These are phyloP conservation scores for Filobasidium wieringae DNA, from an alignment of 768 basidiomycete species.

Conservation along the genomic window DNA sequence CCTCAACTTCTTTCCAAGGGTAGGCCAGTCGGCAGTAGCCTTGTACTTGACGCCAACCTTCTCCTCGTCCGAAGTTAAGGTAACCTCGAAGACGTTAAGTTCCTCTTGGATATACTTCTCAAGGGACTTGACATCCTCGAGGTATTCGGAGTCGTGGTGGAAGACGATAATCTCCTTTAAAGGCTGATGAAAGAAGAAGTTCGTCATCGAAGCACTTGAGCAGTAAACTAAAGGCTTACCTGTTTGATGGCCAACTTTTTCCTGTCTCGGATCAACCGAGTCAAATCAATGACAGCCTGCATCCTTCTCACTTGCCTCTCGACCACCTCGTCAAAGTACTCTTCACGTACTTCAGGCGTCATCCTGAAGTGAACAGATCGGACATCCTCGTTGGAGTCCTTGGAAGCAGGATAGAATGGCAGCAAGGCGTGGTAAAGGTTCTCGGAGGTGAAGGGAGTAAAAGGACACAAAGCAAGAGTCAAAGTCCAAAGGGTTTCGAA, in stretches of 20 bases:
- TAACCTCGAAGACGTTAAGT: constrained; percentile 80
- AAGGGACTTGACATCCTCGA: constrained; percentile 71
- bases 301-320: constrained; percentile 89
- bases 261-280: constrained; percentile 74
- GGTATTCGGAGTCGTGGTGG: constrained; percentile 73
- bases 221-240: constrained; percentile 42
- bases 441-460: constrained; percentile 95
- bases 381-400: constrained; percentile 52
- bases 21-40: constrained; percentile 88
- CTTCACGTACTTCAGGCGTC: constrained; percentile 85
- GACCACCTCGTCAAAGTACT: constrained; percentile 86
- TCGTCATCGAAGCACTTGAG: background rate
- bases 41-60: constrained; percentile 78
- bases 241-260: constrained; percentile 70
- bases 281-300: constrained; percentile 87
- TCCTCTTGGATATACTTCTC: constrained; percentile 84
- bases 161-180: constrained; percentile 84
- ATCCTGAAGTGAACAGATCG: constrained; percentile 90
- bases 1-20: constrained; percentile 82
- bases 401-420: constrained; percentile 52
- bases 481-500: constrained; percentile 91
- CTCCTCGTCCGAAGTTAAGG: constrained; percentile 79
- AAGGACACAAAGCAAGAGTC: constrained; percentile 70
- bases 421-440: constrained; percentile 89
- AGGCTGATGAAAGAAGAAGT: constrained; percentile 43